These are phyloP conservation scores for Nigrospora sphaerica DNA, from an alignment of 2,329 filamentous ascomycete genomes.

Conservation along the genomic window DNA sequence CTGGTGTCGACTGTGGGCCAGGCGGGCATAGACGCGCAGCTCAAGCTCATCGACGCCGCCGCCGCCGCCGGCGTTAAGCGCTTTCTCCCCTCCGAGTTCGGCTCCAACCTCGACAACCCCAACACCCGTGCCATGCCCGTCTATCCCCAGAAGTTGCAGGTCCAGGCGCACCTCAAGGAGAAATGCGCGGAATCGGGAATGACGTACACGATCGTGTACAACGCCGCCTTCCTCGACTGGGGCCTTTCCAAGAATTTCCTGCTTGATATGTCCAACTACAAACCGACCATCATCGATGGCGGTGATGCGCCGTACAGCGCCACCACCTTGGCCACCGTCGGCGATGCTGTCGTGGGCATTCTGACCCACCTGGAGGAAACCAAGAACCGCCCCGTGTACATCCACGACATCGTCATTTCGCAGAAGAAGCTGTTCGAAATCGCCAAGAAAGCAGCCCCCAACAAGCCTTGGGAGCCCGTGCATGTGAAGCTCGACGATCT, in stretches of 20 bases:
- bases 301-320: slow-evolving; percentile 35
- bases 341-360: slow-evolving; percentile 34
- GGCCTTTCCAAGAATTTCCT: slow-evolving; percentile 3
- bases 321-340: slow-evolving; percentile 37
- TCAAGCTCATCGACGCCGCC: slow-evolving; percentile 49
- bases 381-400: slow-evolving; percentile 42
- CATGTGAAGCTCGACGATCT: neutral
- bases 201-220: slow-evolving; percentile 26
- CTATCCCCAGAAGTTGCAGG: slow-evolving; percentile 8
- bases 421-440: slow-evolving; percentile 40
- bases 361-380: slow-evolving; percentile 35
- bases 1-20: slow-evolving; percentile 39
- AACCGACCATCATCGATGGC: slow-evolving; percentile 34
- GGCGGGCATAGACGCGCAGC: slow-evolving; percentile 33
- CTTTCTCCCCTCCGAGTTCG: slow-evolving; percentile 56
- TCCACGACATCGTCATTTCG: slow-evolving; percentile 41
- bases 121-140: slow-evolving; percentile 8
- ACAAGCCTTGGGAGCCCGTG: neutral
- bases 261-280: slow-evolving; percentile 1
- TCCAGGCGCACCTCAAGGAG: slow-evolving; percentile 6
- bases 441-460: slow-evolving; percentile 4
- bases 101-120: slow-evolving; percentile 22
- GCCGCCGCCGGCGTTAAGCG: slow-evolving; percentile 51
- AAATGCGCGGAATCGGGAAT: neutral
- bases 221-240: slow-evolving; percentile 22